These are phyloP conservation scores for Cyclocybe cylindracea DNA, from an alignment of 768 basidiomycete species.

Conservation along the genomic window DNA sequence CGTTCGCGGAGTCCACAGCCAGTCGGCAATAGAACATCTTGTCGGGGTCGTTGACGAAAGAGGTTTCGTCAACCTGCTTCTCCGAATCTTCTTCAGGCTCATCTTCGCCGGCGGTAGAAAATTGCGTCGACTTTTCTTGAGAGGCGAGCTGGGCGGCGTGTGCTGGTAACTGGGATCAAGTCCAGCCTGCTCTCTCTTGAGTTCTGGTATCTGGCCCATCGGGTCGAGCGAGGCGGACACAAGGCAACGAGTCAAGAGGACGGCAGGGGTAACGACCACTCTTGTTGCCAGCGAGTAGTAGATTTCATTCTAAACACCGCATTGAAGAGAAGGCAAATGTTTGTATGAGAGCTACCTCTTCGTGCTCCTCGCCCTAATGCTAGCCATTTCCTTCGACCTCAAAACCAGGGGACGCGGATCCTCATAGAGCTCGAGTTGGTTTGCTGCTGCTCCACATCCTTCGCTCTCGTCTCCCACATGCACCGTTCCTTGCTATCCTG, in stretches of 20 bases:
- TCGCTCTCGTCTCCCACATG: conserved; percentile 59
- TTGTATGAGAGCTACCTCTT: conserved; percentile 45
- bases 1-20: conserved; percentile 63
- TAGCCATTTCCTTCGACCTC: conserved; percentile 62
- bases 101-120: conserved; percentile 11
- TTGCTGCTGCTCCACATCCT: conserved; percentile 24
- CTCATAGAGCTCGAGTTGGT: conserved; percentile 48
- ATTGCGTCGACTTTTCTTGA: conserved; percentile 20
- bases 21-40: conserved; percentile 54
- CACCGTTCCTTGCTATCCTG: too few species aligned
- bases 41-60: conserved; percentile 16
- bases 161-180: conserved; percentile 19
- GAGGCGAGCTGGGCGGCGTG: conserved; percentile 14
- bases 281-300: conserved; percentile 61
- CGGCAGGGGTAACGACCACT: conserved; percentile 49
- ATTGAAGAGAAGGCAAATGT: neutral
- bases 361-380: conserved; percentile 56
- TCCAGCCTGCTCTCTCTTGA: neutral
- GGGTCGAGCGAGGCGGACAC: conserved; percentile 34
- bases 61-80: conserved; percentile 13
- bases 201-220: conserved; percentile 12
- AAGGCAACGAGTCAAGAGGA: conserved; percentile 52
- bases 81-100: conserved; percentile 19
- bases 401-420: conserved; percentile 78
- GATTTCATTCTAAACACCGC: conserved; percentile 64